Evolutionary conservation across 2,329 filamentous ascomycete genomes (phyloP).

Genomic region (Ophiocordyceps camponoti-saundersi): DNA sequence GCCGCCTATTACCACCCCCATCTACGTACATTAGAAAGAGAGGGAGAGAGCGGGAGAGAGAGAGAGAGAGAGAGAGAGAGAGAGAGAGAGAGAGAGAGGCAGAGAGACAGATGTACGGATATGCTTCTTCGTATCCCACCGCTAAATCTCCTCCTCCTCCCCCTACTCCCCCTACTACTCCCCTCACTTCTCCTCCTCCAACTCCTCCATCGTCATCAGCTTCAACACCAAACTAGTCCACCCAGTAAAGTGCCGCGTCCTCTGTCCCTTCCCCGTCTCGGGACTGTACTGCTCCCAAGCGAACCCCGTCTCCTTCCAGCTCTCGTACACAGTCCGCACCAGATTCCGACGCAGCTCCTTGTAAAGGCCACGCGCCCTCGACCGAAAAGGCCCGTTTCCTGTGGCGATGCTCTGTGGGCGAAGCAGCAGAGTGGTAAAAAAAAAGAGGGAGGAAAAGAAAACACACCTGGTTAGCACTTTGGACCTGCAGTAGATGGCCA

Average conservation of each 20-base stretch:
- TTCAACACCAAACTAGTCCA: constrained; percentile 99
- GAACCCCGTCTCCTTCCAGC: constrained; percentile 84
- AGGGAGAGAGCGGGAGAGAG: too few relatives aligned
- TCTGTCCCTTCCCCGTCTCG: constrained; percentile 80
- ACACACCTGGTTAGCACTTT: not conserved
- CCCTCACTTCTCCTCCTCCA: not conserved
- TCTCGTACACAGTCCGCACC: constrained; percentile 72
- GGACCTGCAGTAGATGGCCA: not conserved
- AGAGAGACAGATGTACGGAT: too few relatives aligned
- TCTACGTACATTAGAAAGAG: too few relatives aligned
- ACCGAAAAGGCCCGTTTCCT: constrained; percentile 48
- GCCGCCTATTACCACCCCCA: too few relatives aligned
- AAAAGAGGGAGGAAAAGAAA: not conserved
- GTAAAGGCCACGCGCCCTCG: constrained; percentile 58
- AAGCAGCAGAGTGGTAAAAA: not conserved
- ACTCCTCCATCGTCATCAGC: constrained; percentile 85
- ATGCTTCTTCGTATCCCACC: too few relatives aligned
- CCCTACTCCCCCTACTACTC: too few relatives aligned
- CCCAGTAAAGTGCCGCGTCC: constrained; percentile 94
- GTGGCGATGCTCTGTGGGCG: constrained; percentile 39
- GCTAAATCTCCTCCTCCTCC: too few relatives aligned
- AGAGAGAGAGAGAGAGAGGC: too few relatives aligned
- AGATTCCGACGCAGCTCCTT: constrained; percentile 63
- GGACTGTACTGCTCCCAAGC: constrained; percentile 98
- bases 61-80: too few relatives aligned